These are phyloP conservation scores for Pseudonectria buxi DNA, from an alignment of 2,329 filamentous ascomycete species.

Conservation along the genomic window DNA sequence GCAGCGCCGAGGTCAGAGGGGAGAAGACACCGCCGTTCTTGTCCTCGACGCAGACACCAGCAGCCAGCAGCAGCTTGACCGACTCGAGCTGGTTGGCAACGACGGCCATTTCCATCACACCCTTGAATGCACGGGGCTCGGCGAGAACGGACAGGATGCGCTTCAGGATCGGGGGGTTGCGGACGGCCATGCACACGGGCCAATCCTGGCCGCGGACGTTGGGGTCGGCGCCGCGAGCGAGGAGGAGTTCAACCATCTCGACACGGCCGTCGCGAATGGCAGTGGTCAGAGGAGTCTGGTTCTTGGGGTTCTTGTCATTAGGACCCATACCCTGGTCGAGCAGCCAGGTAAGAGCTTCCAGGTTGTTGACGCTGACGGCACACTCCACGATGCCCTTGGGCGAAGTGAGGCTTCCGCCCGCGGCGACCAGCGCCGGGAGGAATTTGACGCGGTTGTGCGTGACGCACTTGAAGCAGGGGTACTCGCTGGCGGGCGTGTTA, in stretches of 20 bases:
- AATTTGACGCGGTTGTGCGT: conserved; percentile 58
- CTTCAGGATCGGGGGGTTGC: conserved; percentile 51
- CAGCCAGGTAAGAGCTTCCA: conserved; percentile 53
- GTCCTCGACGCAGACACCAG: conserved; percentile 62
- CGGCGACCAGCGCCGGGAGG: conserved; percentile 51
- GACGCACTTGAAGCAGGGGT: conserved; percentile 61
- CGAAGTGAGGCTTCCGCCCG: conserved; percentile 51
- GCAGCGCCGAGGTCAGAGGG: conserved; percentile 59
- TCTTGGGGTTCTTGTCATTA: conserved; percentile 52
- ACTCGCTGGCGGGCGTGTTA: conserved; percentile 56
- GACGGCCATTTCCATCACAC: conserved; percentile 62
- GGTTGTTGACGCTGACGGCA: conserved; percentile 55
- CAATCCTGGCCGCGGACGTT: conserved; percentile 60
- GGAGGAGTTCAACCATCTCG: conserved; percentile 53
- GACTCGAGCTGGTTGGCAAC: conserved; percentile 60
- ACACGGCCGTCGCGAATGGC: conserved; percentile 54
- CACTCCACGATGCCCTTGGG: conserved; percentile 62
- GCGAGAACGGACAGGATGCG: conserved; percentile 50
- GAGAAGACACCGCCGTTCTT: conserved; percentile 69
- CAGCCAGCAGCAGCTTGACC: conserved; percentile 56
- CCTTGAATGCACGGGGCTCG: conserved; percentile 56
- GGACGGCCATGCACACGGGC: conserved; percentile 64
- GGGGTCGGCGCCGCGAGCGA: conserved; percentile 54
- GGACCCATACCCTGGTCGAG: conserved; percentile 53
- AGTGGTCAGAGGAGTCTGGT: conserved; percentile 57